Base-by-base conservation (phyloP, 1,284 basidiomycete genomes). In the Porphyrellus sp. region DNA sequence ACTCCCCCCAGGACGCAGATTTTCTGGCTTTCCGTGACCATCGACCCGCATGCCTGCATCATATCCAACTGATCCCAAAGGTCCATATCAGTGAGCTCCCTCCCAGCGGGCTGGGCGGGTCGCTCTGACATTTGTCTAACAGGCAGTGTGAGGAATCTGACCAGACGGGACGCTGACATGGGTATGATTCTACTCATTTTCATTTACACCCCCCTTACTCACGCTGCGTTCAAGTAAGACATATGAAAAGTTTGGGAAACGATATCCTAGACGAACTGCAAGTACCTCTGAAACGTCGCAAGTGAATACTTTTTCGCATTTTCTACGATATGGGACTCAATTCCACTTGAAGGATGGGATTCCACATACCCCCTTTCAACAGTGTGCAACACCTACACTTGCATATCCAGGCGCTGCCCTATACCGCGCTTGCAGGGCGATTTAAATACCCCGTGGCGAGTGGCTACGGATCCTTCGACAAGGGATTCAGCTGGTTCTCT, bases 331-430 rank as follows among this genome's bases (percentile, higher is more conserved):
- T 37, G 4, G 5, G 8, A 21, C 40, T 27, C 23, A 35, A 24
- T 9, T 15, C 8, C 7, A 31, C n/a, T 40, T 20, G 39, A 25
- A 66, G 88, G 84, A 74, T 89, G 67, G 89, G 89, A 2, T 91
- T 89, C 60, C 89, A 92, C 66, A 88, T 92, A 56, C 87, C 90
- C 0, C 91, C 91, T 0, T 89, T 89, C 67, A 85, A 81, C 53
- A 87, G 85, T n/a, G 80, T 93, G 3, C 72, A 83, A 25, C 90
- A 93, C 68, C 72, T 93, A 15, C 91, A 93, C 65, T 69, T 94
- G 35, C 91, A 93, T 67, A 82, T 87, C 20, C 83, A 90, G 40
- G 81, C 75, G 6, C 70, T 90, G 31, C 89, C 89, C 1, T 89
- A 87, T 69, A 77, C 70, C 8, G 77, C 78, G 0, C 46, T 64